These are phyloP conservation scores for Akanthomyces lecanii DNA, from an alignment of 2,329 filamentous ascomycete genomes.

Conservation along the genomic window DNA sequence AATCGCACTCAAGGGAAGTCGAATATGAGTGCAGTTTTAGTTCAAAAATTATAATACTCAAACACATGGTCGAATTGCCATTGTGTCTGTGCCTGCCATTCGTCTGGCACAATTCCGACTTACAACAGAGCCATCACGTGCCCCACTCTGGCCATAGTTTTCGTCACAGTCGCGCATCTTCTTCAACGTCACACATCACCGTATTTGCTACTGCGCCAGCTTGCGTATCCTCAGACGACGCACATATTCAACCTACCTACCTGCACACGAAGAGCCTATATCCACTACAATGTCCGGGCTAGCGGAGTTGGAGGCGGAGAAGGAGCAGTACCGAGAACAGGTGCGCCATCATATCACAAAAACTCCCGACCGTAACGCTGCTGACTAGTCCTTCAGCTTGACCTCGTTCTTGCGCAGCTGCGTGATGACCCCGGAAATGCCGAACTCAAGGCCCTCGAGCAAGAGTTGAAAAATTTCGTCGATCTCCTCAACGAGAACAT, in stretches of 20 bases:
- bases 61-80: too few relatives aligned
- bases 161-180: not conserved
- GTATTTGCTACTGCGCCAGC: not conserved
- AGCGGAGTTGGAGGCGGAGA: slow-evolving; percentile 47
- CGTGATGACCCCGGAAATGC: slow-evolving; percentile 75
- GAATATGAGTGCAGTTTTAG: not conserved
- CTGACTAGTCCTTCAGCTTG: slow-evolving; percentile 52
- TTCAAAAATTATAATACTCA: not conserved
- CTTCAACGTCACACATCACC: not conserved
- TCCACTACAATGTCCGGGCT: slow-evolving; percentile 28
- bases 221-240: not conserved
- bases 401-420: slow-evolving; percentile 70
- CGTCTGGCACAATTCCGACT: not conserved
- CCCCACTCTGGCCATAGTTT: not conserved
- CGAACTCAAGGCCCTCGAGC: slow-evolving; percentile 71
- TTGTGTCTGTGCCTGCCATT: not conserved
- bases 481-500: slow-evolving; percentile 74
- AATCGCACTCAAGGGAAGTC: not conserved
- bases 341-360: slow-evolving; percentile 31
- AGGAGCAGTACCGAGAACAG: slow-evolving; percentile 54
- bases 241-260: too few relatives aligned
- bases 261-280: not conserved
- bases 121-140: slow-evolving; percentile 8
- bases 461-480: slow-evolving; percentile 79
- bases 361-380: not conserved